phyloP scores from a whole-genome alignment of 2,329 filamentous ascomycete genomes.

The Tolypocladium nubicola region DNA sequence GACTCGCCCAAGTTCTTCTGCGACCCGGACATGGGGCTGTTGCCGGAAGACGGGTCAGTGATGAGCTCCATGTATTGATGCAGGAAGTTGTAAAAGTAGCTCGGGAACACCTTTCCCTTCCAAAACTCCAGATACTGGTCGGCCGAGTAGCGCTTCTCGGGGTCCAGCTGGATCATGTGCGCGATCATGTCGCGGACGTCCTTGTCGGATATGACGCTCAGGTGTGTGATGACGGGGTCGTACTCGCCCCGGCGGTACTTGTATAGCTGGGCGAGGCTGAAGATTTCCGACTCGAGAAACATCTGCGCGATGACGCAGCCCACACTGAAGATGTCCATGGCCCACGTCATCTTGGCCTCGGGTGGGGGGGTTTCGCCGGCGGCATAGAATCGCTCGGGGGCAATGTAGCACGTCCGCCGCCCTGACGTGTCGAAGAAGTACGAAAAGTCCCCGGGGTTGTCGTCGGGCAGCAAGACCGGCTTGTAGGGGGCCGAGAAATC shows the following conservation, averaged over 20 bases:
- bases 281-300: constrained; percentile 92
- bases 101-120: constrained; percentile 83
- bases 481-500: constrained; percentile 97
- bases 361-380: constrained; percentile 55
- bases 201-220: constrained; percentile 78
- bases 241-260: constrained; percentile 91
- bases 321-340: constrained; percentile 97
- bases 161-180: constrained; percentile 94
- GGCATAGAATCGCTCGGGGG: constrained; percentile 81
- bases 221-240: constrained; percentile 68
- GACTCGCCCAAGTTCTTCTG: constrained; percentile 68
- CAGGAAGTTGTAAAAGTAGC: constrained; percentile 95
- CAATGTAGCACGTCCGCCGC: constrained; percentile 85
- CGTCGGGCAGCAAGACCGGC: constrained; percentile 83
- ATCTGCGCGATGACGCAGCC: constrained; percentile 96
- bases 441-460: constrained; percentile 94
- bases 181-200: constrained; percentile 81
- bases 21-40: constrained; percentile 57
- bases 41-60: constrained; percentile 78
- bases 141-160: constrained; percentile 82
- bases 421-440: constrained; percentile 96
- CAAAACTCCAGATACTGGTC: constrained; percentile 92
- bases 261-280: constrained; percentile 91
- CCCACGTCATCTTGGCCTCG: constrained; percentile 60
- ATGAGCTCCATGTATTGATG: constrained; percentile 97